Conservation (phyloP, 1,284 basidiomycete species). For the Gastroboletus turbinatus region DNA sequence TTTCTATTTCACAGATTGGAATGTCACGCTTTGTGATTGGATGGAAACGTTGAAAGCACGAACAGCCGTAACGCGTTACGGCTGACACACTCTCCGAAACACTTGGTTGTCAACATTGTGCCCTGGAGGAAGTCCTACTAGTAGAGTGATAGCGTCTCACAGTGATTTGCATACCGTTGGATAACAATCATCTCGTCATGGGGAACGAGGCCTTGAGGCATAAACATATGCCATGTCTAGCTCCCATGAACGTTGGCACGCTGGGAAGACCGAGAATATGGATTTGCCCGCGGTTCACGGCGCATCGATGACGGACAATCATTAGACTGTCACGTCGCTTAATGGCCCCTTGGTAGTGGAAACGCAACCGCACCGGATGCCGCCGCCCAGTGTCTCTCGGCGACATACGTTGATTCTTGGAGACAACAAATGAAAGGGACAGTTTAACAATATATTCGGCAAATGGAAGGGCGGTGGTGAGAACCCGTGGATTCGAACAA, state of each 20-base stretch:
- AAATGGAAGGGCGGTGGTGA: conserved; percentile 1
- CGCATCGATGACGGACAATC: not conserved
- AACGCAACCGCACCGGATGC: not conserved
- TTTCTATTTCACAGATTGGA: not conserved
- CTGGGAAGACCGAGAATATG: not conserved
- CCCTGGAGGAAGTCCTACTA: not conserved
- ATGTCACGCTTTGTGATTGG: not conserved
- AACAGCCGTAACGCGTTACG: not conserved
- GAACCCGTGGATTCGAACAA: not conserved
- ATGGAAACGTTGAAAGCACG: not conserved
- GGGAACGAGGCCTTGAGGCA: not conserved
- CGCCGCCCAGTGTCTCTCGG: not conserved
- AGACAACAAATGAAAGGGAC: not conserved
- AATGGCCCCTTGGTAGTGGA: not conserved
- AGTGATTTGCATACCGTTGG: not conserved
- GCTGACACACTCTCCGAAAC: not conserved
- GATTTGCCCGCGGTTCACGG: not conserved
- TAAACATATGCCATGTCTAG: not conserved
- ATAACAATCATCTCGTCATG: not conserved
- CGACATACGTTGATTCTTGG: not conserved
- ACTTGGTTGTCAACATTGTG: no score
- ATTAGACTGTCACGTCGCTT: not conserved
- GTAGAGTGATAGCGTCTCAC: not conserved
- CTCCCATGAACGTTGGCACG: not conserved
- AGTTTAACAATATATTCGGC: not conserved